Percentiles rank a stretch among this genome's conserved stretches.
These are phyloP conservation scores for Candida montana DNA, from an alignment of 805 yeast genomes.

Conservation along the genomic window DNA sequence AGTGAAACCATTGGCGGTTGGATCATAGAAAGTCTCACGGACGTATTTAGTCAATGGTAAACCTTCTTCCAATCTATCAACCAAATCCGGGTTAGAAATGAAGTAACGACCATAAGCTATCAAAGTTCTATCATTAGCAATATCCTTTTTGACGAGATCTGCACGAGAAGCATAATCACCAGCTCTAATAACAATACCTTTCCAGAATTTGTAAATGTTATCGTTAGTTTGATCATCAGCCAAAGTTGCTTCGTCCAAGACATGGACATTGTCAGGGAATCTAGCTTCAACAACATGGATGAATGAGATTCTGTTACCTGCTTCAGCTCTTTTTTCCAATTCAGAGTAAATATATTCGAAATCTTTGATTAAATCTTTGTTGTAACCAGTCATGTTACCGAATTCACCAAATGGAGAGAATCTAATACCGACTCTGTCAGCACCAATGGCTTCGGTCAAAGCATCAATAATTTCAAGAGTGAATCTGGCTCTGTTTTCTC, in stretches of 20 bases:
- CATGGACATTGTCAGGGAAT: constrained; percentile 10
- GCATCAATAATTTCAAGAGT: constrained; percentile 43
- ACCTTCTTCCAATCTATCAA: constrained; percentile 29
- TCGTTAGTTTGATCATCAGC: constrained; percentile 5
- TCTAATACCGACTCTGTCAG: constrained; percentile 42
- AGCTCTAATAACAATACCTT: constrained; percentile 28
- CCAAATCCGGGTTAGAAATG: constrained; percentile 37
- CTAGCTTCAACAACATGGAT: constrained; percentile 29
- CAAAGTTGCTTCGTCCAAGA: neutral
- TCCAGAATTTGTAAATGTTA: constrained; percentile 18
- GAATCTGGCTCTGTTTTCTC: constrained; percentile 39
- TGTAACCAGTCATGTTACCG: constrained; percentile 36
- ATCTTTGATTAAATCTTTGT: neutral
- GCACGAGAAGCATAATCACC: constrained; percentile 9
- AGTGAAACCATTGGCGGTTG: constrained; percentile 3
- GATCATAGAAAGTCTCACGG: constrained; percentile 20
- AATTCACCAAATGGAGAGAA: constrained; percentile 40
- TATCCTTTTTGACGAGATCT: constrained; percentile 37
- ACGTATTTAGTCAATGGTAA: constrained; percentile 31
- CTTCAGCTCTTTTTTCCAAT: constrained; percentile 6
- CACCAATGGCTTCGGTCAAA: constrained; percentile 46
- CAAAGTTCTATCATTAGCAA: constrained; percentile 6
- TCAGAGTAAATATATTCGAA: constrained; percentile 33
- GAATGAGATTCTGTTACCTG: constrained; percentile 26
- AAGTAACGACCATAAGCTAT: constrained; percentile 28